These are phyloP conservation scores for Cajanus cajan DNA, from an alignment of 306 rosid genomes.

Conservation along the genomic window DNA sequence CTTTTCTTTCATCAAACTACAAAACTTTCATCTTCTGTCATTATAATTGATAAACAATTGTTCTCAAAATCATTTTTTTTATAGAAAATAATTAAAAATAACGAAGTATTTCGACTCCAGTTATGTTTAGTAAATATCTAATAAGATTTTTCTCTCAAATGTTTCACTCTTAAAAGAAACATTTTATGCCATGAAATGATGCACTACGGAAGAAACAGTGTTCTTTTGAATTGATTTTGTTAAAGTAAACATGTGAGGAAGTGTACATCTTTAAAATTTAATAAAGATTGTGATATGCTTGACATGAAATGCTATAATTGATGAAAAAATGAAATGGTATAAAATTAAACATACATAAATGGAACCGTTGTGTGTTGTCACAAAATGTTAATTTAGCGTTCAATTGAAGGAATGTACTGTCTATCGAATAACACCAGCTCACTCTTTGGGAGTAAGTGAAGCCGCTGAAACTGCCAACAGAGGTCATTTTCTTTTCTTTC, in stretches of 20 bases:
- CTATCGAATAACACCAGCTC: constrained; percentile 33
- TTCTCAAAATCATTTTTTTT: too few relatives aligned
- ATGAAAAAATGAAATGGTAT: background rate
- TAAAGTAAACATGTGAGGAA: background rate
- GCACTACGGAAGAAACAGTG: background rate
- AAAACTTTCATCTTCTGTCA: too few relatives aligned
- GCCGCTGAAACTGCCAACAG: constrained; percentile 41
- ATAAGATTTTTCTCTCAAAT: background rate
- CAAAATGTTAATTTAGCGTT: constrained; percentile 39
- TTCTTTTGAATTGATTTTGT: background rate
- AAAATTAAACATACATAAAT: background rate
- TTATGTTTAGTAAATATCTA: too few relatives aligned
- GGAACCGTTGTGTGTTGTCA: background rate
- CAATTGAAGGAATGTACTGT: constrained; percentile 29
- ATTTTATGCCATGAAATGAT: background rate
- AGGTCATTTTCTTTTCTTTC: constrained; percentile 26
- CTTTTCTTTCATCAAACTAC: too few relatives aligned
- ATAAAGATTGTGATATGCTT: background rate
- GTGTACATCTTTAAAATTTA: background rate
- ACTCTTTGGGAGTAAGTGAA: constrained; percentile 38
- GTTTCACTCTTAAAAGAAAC: background rate
- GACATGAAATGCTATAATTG: background rate
- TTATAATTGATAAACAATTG: too few relatives aligned
- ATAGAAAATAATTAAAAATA: too few relatives aligned
- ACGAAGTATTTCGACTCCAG: too few relatives aligned